Conservation (phyloP, 805 yeast species). For the Ogataea siamensis region DNA sequence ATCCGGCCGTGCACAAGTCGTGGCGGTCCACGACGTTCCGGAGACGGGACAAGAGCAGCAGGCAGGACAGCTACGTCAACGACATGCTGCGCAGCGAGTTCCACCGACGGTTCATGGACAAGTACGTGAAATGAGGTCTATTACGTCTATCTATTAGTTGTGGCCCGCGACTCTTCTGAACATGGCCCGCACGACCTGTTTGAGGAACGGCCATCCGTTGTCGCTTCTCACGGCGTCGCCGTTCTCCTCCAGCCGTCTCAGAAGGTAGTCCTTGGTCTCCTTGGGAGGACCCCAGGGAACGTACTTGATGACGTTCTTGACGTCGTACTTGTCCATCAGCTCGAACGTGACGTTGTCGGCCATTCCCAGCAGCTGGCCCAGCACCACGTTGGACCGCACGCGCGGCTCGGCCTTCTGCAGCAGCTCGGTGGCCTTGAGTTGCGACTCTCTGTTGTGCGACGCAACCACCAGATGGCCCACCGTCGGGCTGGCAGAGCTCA, state of each 20-base stretch:
- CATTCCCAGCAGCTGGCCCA: conserved; percentile 94
- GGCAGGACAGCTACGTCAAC: conserved; percentile 27
- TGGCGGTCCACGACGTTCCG: conserved; percentile 39
- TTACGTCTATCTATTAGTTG: conserved; percentile 10
- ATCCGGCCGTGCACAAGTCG: conserved; percentile 20
- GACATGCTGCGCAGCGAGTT: conserved; percentile 39
- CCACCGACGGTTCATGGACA: conserved; percentile 42
- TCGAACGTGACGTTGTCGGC: conserved; percentile 85
- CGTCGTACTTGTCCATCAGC: conserved; percentile 60
- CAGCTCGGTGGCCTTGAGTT: conserved; percentile 63
- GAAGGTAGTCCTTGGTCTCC: conserved; percentile 86
- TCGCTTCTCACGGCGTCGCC: conserved; percentile 91
- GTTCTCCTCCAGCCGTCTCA: conserved; percentile 90
- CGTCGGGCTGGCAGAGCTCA: conserved; percentile 42
- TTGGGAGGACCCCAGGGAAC: conserved; percentile 98
- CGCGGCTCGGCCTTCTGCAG: conserved; percentile 34
- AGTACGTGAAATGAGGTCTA: conserved; percentile 33
- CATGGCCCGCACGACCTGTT: conserved; percentile 45
- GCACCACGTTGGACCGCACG: conserved; percentile 60
- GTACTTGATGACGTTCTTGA: conserved; percentile 80
- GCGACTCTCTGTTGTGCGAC: conserved; percentile 82
- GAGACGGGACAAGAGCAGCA: conserved; percentile 18
- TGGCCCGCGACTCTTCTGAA: conserved; percentile 33
- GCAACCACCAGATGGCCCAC: conserved; percentile 86
- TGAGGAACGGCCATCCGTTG: conserved; percentile 72